These are phyloP conservation scores for Cymbopogon flexuosus DNA, from an alignment of 202 grass and related monocot species.

Conservation along the genomic window DNA sequence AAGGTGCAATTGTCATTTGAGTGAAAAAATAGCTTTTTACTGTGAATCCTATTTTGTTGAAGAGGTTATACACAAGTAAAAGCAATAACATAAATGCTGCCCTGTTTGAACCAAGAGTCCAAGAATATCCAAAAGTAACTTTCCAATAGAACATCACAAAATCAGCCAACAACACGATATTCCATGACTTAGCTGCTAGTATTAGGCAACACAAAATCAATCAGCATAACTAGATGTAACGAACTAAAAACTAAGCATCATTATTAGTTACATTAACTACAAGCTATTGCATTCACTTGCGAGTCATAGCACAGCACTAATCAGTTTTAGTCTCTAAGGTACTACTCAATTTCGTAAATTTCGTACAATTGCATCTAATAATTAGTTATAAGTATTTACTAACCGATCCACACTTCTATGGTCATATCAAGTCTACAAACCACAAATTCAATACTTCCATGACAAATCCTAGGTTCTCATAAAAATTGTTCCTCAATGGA, in stretches of 20 bases:
- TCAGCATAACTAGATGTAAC: neutral
- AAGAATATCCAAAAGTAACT: constrained; percentile 5
- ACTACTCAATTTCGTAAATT: neutral
- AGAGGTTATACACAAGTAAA: neutral
- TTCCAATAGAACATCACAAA: neutral
- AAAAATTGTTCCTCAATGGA: neutral
- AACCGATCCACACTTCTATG: neutral
- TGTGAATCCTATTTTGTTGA: neutral
- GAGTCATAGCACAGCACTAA: neutral
- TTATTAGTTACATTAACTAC: neutral
- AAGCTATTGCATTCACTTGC: neutral
- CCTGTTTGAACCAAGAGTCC: neutral
- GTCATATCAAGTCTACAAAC: neutral
- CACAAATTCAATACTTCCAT: neutral
- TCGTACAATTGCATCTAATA: neutral
- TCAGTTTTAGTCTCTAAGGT: neutral
- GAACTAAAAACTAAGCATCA: neutral
- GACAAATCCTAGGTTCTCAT: neutral
- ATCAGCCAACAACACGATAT: neutral
- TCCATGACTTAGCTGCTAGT: neutral
- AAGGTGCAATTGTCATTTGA: neutral
- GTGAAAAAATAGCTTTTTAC: neutral
- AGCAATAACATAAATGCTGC: neutral
- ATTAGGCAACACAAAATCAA: neutral
- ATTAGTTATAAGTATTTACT: neutral